phyloP scores from a whole-genome alignment of 169 alveolate genomes.

The Cryptosporidium bovis region DNA sequence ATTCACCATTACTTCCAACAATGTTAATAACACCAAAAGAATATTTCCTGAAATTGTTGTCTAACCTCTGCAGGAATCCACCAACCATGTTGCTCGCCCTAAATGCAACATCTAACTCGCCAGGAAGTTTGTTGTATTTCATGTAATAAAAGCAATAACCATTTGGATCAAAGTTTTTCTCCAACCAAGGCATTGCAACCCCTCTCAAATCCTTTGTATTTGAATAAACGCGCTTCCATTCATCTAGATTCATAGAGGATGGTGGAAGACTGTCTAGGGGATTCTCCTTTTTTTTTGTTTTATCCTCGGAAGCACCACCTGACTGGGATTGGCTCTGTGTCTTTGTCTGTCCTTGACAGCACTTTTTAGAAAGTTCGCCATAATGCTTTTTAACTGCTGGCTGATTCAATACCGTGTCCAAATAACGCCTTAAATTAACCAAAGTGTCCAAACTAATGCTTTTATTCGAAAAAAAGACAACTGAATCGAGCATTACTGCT shows the following conservation, averaged over 20 bases:
- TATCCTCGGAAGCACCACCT: slow-evolving; percentile 78
- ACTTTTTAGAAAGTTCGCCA: slow-evolving; percentile 80
- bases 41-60: slow-evolving; percentile 89
- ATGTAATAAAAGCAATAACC: slow-evolving; percentile 93
- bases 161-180: slow-evolving; percentile 87
- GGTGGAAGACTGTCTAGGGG: slow-evolving; percentile 91
- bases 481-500: slow-evolving; percentile 82
- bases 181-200: slow-evolving; percentile 90
- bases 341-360: slow-evolving; percentile 77
- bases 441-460: slow-evolving; percentile 80
- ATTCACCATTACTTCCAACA: slow-evolving; percentile 91
- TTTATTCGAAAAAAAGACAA: slow-evolving; percentile 80
- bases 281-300: slow-evolving; percentile 82
- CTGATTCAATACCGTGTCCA: slow-evolving; percentile 78
- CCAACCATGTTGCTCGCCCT: slow-evolving; percentile 92
- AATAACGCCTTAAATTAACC: slow-evolving; percentile 81
- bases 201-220: slow-evolving; percentile 90
- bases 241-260: slow-evolving; percentile 88
- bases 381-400: slow-evolving; percentile 80
- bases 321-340: slow-evolving; percentile 29
- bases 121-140: slow-evolving; percentile 94
- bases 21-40: slow-evolving; percentile 95
- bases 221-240: slow-evolving; percentile 94
- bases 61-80: slow-evolving; percentile 94
- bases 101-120: slow-evolving; percentile 91